These are phyloP conservation scores for Puccinia brachypodii DNA, from an alignment of 1,284 basidiomycete species.

Conservation along the genomic window DNA sequence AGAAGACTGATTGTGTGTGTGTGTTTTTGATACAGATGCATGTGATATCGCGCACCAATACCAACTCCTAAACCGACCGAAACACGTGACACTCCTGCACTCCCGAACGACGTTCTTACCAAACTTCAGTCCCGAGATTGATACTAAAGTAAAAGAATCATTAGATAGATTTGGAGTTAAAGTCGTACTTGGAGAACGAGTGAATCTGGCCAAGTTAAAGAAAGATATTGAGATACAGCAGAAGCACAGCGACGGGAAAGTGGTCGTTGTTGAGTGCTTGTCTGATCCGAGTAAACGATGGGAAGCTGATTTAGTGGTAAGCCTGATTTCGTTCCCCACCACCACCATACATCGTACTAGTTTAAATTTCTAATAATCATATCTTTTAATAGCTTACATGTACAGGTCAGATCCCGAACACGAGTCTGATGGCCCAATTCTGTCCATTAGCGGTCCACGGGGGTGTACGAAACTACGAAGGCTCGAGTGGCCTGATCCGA, in stretches of 20 bases:
- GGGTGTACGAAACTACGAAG: background rate
- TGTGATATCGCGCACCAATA: constrained; percentile 37
- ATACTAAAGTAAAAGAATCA: constrained; percentile 17
- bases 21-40: constrained; percentile 15
- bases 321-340: background rate
- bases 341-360: background rate
- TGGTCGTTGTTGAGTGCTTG: constrained; percentile 7
- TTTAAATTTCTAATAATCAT: background rate
- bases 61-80: background rate
- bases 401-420: constrained; percentile 40
- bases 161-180: background rate
- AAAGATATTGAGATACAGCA: background rate
- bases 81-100: constrained; percentile 36
- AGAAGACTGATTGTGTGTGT: background rate
- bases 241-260: background rate
- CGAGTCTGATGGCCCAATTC: constrained; percentile 34
- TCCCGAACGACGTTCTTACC: constrained; percentile 26
- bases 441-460: constrained; percentile 45
- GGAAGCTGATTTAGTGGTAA: constrained; percentile 44
- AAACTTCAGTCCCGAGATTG: constrained; percentile 24
- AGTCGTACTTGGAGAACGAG: constrained; percentile 22
- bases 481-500: constrained; percentile 21
- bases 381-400: constrained; percentile 28
- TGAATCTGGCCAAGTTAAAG: constrained; percentile 29
- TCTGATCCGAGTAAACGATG: background rate